Base-by-base conservation (phyloP, 768 basidiomycete genomes). In the Termitomyces sp. region DNA sequence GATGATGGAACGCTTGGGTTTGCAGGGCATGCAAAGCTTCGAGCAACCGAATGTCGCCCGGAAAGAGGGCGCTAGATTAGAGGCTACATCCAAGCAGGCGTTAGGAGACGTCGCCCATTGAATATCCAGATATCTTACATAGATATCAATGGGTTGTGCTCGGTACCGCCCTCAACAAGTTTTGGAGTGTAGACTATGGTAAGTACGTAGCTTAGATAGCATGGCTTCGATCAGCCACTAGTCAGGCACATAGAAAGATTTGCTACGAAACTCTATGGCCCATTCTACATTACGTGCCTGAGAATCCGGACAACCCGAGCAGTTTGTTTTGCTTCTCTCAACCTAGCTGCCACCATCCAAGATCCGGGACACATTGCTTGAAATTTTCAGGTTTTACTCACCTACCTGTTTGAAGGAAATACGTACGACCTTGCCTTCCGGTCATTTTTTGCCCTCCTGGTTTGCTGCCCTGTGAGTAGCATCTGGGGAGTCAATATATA, bases 1-100 rank as follows among this genome's bases (percentile, higher is more conserved):
- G 10, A 91, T 98, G 93, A 90, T 98, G 84, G 75, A 71, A 5
- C 83, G 93, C 42, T 97, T 94, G 94, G 96, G 96, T 32, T 76
- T 98, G 30, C 77, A 87, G 59, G 95, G 95, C 32, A 93, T 97
- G 91, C 77, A 76, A 54, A 93, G 90, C 66, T 98, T 98, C 70
- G 89, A 91, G 67, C 87, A 93, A 65, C 66, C 70, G 21, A 77
- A 73, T 57, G 81, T 89, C 34, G 80, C 79, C 21, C 72, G 70
- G 55, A 84, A 83, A 64, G 85, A 85, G 67, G 74, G 65, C 21
- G 53, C 64, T n/a, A 67, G 66, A 27, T 58, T 70, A 34, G 59
- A 63, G 30, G 40, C 48, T 58, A 47, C 50, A 30, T 47, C 43
- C 27, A 35, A 54, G 56, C 55, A 51, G 19, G 39, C 41, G n/a